Evolutionary conservation across 306 rosid genomes (phyloP), one percentile per base, ranked within the genome.

Genomic region (Dryas alaskensis): DNA sequence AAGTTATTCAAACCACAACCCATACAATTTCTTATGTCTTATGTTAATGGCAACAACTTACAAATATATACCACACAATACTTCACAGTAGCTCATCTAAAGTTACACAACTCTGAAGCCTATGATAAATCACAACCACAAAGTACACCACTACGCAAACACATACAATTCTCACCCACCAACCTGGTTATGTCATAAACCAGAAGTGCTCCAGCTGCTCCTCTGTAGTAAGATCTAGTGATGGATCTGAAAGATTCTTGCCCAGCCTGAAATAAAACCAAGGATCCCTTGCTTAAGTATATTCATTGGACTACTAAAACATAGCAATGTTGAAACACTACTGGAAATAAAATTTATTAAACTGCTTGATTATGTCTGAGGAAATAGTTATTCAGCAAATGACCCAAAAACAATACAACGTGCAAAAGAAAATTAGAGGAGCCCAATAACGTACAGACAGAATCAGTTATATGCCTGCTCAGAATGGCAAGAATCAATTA

Each of bases 201-300:
- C 79, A 93, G 87, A 74, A 93, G 96, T 59, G 98, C 98, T 49
- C 97, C 98, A 7, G 96, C 98, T 52, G 98, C 98, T 85, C 97
- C 98, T 75, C 98, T 84, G 73, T 93, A 93, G 81, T 93, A 93
- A 58, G 98, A 93, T 83, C 98, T 85, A 76, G 98, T 93, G 82
- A 93, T 93, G 19, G 98, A 93, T 81, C 98, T 87, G 88, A 93
- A 93, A 17, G 98, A 91, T 78, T 93, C 98, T 88, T 93, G 98
- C 77, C 98, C 98, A 67, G 98, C 98, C 98, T 93, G 87, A 77
- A 85, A 63, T 47, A 76, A 61, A 81, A 76, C 64, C 54, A 61
- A 7, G 1, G 5, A 62, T 48, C 69, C 69, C 75, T 49, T 45
- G n/a, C 31, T 44, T 49, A n/a, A 75, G 37, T 45, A 49, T 19